A percentile compares a stretch with the other conserved stretches of the same genome.
Conservation (phyloP, 169 alveolate species). For the Ichthyophthirius multifiliis region DNA sequence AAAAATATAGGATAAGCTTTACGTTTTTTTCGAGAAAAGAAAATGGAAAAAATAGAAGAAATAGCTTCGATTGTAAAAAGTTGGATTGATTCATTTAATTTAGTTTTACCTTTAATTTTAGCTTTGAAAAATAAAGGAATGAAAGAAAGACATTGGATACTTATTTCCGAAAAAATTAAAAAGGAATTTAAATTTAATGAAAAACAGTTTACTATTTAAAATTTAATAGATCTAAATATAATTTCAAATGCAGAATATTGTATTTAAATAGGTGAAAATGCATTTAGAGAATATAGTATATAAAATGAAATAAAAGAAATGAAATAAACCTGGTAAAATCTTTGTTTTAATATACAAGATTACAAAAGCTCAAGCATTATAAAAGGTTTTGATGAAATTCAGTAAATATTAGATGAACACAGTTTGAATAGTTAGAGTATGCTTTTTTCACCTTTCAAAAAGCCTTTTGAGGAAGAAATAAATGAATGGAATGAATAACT, state of each 20-base stretch:
- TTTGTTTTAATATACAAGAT: conserved; percentile 52
- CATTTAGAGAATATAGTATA: conserved; percentile 82
- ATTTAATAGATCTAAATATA: conserved; percentile 76
- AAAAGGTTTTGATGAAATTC: conserved; percentile 81
- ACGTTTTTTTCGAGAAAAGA: conserved; percentile 16
- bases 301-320: conserved; percentile 73
- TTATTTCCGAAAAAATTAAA: conserved; percentile 79
- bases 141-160: conserved; percentile 88
- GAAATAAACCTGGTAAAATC: conserved; percentile 54
- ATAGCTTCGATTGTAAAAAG: conserved; percentile 69
- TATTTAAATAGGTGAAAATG: conserved; percentile 86
- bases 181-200: no score
- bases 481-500: conserved; percentile 88
- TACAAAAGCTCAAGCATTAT: conserved; percentile 73
- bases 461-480: conserved; percentile 93
- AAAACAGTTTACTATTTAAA: conserved; percentile 80
- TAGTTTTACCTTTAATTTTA: conserved; percentile 74
- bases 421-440: conserved; percentile 91
- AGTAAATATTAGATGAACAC: conserved; percentile 93
- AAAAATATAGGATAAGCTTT: conserved; percentile 38
- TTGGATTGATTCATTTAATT: conserved; percentile 84
- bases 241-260: conserved; percentile 64
- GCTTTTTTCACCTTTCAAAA: conserved; percentile 91
- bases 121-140: conserved; percentile 86
- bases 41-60: conserved; percentile 42